Evolutionary conservation across 2,329 filamentous ascomycete genomes (phyloP).

Genomic region (Pleomassaria siparia): DNA sequence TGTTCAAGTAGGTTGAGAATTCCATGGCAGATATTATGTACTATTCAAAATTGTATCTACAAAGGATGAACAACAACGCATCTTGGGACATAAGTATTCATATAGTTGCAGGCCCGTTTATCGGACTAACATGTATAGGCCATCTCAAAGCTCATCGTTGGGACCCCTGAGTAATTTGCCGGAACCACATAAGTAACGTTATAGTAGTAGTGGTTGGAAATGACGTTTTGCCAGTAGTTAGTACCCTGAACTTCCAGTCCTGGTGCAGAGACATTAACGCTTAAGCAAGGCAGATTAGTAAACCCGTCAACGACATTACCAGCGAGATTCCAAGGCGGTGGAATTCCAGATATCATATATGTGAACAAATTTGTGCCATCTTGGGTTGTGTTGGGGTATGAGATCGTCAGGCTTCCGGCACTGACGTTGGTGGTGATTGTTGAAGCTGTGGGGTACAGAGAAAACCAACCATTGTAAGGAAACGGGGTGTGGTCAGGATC

Average conservation of each 20-base stretch:
- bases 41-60: no score
- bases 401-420: constrained; percentile 20
- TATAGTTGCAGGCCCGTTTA: no score
- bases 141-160: constrained; percentile 40
- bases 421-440: constrained; percentile 46
- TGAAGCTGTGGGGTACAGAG: constrained; percentile 47
- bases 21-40: no score
- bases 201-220: constrained; percentile 49
- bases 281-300: constrained; percentile 37
- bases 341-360: constrained; percentile 8
- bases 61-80: no score
- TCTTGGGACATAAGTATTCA: no score
- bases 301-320: constrained; percentile 15
- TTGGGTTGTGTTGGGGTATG: constrained; percentile 23
- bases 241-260: constrained; percentile 43
- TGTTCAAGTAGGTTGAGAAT: no score
- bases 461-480: constrained; percentile 46
- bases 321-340: constrained; percentile 18
- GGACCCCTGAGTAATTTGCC: constrained; percentile 42
- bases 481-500: constrained; percentile 44
- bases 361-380: constrained; percentile 22
- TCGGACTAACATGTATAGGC: constrained; percentile 37
- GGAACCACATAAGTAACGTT: constrained; percentile 53
- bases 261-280: constrained; percentile 42
- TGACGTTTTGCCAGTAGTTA: constrained; percentile 43